Evolutionary conservation across 2,329 filamentous ascomycete species (phyloP).

Genomic region (Fusarium domesticum): DNA sequence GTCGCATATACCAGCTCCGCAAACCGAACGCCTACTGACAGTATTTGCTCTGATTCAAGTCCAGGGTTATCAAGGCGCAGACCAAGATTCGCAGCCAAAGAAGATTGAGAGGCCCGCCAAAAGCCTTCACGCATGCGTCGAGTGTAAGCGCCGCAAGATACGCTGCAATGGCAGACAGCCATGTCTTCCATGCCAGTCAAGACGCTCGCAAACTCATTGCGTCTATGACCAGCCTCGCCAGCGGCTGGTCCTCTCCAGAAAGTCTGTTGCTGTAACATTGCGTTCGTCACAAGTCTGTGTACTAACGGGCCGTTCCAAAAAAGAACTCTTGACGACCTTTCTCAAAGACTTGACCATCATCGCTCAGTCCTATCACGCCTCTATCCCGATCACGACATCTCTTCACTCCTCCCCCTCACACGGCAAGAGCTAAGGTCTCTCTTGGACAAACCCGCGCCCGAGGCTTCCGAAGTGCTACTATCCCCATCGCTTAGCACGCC

Average conservation of each 20-base stretch:
- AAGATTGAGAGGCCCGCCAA: not conserved
- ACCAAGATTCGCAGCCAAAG: not conserved
- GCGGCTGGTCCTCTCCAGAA: conserved; percentile 5
- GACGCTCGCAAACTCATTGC: conserved; percentile 3
- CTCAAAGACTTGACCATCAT: conserved; percentile 2
- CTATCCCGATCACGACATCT: not conserved
- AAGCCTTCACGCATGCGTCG: conserved; percentile 3
- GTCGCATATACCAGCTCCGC: not conserved
- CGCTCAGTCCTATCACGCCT: conserved; percentile 1
- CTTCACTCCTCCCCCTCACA: conserved; percentile 3
- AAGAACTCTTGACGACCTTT: conserved; percentile 1
- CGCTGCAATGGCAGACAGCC: conserved; percentile 7
- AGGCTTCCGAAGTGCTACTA: not conserved
- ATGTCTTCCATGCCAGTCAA: conserved; percentile 2
- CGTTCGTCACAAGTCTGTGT: not conserved
- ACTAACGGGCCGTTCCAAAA: not conserved
- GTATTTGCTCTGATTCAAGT: not conserved
- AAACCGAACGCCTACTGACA: not conserved
- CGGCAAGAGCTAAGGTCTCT: not conserved
- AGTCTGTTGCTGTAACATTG: not conserved
- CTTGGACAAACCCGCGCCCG: not conserved
- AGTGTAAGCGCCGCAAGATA: conserved; percentile 6
- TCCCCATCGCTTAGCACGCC: not conserved
- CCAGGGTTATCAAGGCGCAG: not conserved
- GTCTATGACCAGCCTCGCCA: conserved; percentile 5